Evolutionary conservation across 805 yeast genomes (phyloP), one percentile per base, ranked within the genome.

Genomic region (Millerozyma miso): DNA sequence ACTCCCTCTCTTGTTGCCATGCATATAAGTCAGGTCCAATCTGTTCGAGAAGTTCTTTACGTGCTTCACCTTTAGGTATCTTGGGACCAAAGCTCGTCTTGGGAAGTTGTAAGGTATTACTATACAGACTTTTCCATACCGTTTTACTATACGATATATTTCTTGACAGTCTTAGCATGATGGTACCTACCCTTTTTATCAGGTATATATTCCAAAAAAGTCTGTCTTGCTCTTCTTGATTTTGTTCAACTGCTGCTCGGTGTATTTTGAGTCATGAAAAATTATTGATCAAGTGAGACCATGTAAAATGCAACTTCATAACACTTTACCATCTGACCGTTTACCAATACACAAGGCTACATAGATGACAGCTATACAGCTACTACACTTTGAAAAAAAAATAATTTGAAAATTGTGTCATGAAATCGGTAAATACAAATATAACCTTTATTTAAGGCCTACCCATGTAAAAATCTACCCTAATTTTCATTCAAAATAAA

Each of bases 101-200:
- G 3, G 97, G 97, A 19, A 90, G 72, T 17, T 68, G 70, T 37
- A 83, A 59, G 0, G 86, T 79, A 38, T 66, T 62, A 18, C 82
- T 74, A 48, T 71, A 80, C 49, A 40, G 46, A 35, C 41, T 39
- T 42, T 41, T 40, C 34, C 29, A 7, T 23, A 23, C 10, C 19
- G 19, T 33, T 33, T 18, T 33, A 39, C 37, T 38, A 35, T 19
- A 29, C 19, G 41, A 38, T 33, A 39, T 18, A 15, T 19, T 16
- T 31, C 41, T 39, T 3, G 37, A 23, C 10, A 10, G 6, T 10
- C 29, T 23, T 10, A 23, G 10, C 29, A 23, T 23, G 10, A 23
- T 23, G 29, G n/a, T n/a, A n/a, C n/a, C n/a, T n/a, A n/a, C n/a
- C n/a, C n/a, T n/a, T n/a, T n/a, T n/a, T n/a, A n/a, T n/a, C n/a